phyloP scores from a whole-genome alignment of 2,329 filamentous ascomycete genomes.

The Bipolaris oryzae region DNA sequence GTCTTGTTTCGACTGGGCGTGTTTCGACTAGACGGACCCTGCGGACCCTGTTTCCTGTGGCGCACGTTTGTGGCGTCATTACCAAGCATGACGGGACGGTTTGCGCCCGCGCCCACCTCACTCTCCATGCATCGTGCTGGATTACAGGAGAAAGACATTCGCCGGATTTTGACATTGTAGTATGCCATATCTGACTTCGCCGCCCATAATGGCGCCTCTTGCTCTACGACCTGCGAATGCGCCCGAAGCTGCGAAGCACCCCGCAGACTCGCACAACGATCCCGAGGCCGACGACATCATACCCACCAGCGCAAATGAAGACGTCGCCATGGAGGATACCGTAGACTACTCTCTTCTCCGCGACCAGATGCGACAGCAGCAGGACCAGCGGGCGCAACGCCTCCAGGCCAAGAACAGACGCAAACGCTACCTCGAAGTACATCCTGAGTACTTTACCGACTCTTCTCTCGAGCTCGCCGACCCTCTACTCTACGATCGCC shows the following conservation, averaged over 20 bases:
- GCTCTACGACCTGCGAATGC: slow-evolving; percentile 29
- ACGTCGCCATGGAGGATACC: slow-evolving; percentile 21
- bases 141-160: not conserved
- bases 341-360: slow-evolving; percentile 22
- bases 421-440: slow-evolving; percentile 73
- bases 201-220: slow-evolving; percentile 33
- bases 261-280: slow-evolving; percentile 5
- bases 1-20: slow-evolving; percentile 27
- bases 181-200: slow-evolving; percentile 37
- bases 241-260: slow-evolving; percentile 11
- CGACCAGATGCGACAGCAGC: slow-evolving; percentile 18
- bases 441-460: slow-evolving; percentile 73
- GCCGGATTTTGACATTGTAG: not conserved
- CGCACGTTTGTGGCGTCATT: slow-evolving; percentile 37
- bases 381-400: slow-evolving; percentile 28
- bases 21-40: slow-evolving; percentile 30
- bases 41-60: slow-evolving; percentile 24
- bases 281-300: slow-evolving; percentile 5
- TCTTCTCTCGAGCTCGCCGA: slow-evolving; percentile 69
- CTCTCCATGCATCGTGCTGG: not conserved
- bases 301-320: slow-evolving; percentile 10
- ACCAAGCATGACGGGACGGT: slow-evolving; percentile 11
- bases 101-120: slow-evolving; percentile 1
- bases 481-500: slow-evolving; percentile 79
- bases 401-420: slow-evolving; percentile 75